A percentile compares a stretch with the other conserved stretches of the same genome.
Conservation (phyloP, 176 grass and related monocot species). For the Ensete glaucum region DNA sequence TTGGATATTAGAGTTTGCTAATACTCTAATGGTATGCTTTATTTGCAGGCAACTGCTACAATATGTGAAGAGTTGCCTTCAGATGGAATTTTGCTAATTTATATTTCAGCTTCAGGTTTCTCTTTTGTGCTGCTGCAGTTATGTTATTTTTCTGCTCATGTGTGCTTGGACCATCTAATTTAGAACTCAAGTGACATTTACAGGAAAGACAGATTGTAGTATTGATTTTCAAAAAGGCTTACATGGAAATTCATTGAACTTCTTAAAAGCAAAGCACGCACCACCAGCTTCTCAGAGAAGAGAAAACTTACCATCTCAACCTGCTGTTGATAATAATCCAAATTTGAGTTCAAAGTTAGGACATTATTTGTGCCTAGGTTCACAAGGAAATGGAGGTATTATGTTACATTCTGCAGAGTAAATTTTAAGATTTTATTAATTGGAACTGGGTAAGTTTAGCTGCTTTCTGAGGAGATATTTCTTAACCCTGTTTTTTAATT, state of each 20-base stretch:
- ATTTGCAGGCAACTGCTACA: constrained; percentile 10
- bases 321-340: background rate
- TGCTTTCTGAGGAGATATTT: background rate
- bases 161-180: background rate
- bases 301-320: background rate
- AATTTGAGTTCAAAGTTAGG: background rate
- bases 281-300: background rate
- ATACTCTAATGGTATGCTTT: background rate
- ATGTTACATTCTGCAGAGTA: background rate
- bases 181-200: background rate
- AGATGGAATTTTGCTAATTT: constrained; percentile 17
- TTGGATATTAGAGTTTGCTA: background rate
- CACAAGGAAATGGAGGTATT: constrained; percentile 23
- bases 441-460: background rate
- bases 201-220: background rate
- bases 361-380: constrained; percentile 9
- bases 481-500: background rate
- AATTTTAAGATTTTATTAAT: background rate
- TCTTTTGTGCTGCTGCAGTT: background rate
- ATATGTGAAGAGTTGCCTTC: constrained; percentile 15
- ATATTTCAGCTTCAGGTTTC: constrained; percentile 17
- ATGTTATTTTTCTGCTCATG: background rate
- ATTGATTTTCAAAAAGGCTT: background rate
- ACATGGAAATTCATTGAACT: constrained; percentile 1
- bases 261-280: background rate